Evolutionary conservation across 2,329 filamentous ascomycete genomes (phyloP), one percentile per base, ranked within the genome.

Genomic region (Conoideocrella luteorostrata): DNA sequence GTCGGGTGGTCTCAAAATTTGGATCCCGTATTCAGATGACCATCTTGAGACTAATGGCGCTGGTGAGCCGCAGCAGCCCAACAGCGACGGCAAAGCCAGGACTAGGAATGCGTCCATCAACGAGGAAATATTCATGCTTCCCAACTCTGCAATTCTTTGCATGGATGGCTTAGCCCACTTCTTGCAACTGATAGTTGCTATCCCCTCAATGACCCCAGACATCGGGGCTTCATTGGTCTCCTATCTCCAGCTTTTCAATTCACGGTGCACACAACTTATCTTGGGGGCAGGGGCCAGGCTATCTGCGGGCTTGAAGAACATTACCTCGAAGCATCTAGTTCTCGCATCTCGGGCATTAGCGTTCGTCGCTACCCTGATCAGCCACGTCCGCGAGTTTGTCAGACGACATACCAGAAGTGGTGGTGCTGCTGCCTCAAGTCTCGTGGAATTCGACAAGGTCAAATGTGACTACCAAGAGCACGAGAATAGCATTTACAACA

Each of bases 231-330:
- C 82, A 1, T 76, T 98, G 10, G 72, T 96, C 33, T 84, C 93
- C 17, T 95, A 94, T 58, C 74, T 97, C 12, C 87, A 93, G 51
- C 75, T 95, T 4, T 98, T 97, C 74, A 96, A 98, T 63, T 96
- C 89, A 3, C 84, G 93, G 17, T 90, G 90, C 46, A 94, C 86
- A n/a, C 93, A 98, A 61, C 77, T 98, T 46, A 96, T 98, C 51
- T 80, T 98, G 6, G 93, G 93, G 1, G 93, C 93, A 2, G 93
- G 93, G 4, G 93, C 93, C 4, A 96, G 88, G 4, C 76, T 81
- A 26, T 89, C 86, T 20, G 93, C 90, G 1, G 91, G 91, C 0
- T 71, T 98, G 17, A 95, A 89, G 62, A 96, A 96, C 57, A 98
- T 98, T 61, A 95, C 88, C 1, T 95, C 93, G 1, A 93, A 93